Evolutionary conservation across 2,329 filamentous ascomycete species (phyloP).

Genomic region (Epichloe baconii): DNA sequence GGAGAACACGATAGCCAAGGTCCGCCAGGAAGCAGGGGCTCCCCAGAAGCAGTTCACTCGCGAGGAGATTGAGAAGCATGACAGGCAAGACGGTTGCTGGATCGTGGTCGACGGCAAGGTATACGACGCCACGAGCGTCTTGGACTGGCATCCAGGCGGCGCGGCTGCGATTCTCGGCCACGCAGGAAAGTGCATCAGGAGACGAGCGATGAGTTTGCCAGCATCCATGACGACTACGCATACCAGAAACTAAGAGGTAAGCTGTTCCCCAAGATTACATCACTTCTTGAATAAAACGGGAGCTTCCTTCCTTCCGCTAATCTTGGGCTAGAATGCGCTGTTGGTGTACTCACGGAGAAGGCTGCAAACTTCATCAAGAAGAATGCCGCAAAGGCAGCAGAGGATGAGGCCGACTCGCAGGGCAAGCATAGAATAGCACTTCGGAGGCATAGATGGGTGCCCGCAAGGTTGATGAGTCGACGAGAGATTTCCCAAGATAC

Average conservation of each 20-base stretch:
- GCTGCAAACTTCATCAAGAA: slow-evolving; percentile 32
- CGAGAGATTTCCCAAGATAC: slow-evolving; percentile 27
- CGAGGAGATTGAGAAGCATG: slow-evolving; percentile 39
- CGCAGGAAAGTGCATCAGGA: slow-evolving; percentile 34
- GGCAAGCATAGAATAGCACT: slow-evolving; percentile 18
- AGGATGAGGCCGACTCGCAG: slow-evolving; percentile 18
- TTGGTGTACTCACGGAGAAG: slow-evolving; percentile 36
- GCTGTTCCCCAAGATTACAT: neutral
- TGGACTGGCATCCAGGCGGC: slow-evolving; percentile 36
- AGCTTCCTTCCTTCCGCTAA: neutral
- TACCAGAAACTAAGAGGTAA: slow-evolving; percentile 32
- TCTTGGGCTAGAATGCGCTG: slow-evolving; percentile 28
- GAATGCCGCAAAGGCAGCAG: slow-evolving; percentile 25
- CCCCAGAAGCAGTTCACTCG: slow-evolving; percentile 40
- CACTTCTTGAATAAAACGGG: neutral
- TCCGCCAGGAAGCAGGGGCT: slow-evolving; percentile 28
- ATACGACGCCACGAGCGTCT: slow-evolving; percentile 33
- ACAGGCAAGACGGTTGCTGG: slow-evolving; percentile 35
- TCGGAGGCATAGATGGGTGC: slow-evolving; percentile 32
- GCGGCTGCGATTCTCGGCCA: slow-evolving; percentile 33
- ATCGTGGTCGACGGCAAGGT: slow-evolving; percentile 38
- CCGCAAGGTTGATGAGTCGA: slow-evolving; percentile 26
- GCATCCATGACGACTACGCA: slow-evolving; percentile 37
- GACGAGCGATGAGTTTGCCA: slow-evolving; percentile 34
- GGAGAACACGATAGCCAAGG: slow-evolving; percentile 29